Base-by-base conservation (phyloP, 1,284 basidiomycete genomes). In the Trichosporon sp. region DNA sequence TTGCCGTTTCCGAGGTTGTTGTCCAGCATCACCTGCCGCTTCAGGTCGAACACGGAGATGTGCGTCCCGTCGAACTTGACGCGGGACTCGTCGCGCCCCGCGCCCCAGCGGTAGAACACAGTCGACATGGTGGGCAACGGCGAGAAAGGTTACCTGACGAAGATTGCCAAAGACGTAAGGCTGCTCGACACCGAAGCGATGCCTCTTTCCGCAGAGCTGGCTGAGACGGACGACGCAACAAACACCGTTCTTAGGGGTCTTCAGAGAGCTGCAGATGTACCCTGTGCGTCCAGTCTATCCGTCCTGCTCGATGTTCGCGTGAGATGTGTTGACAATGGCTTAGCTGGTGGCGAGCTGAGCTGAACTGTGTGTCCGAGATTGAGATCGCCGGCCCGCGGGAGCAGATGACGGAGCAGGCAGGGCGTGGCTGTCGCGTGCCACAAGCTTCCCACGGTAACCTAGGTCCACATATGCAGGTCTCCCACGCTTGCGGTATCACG, bases 31-130 rank as follows among this genome's bases (percentile, higher is more conserved):
- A 99, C 93, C 85, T 99, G 96, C 85, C 91, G 92, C 86, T 99
- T 99, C 82, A 99, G 87, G 84, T 99, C 97, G 87, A 98, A 99
- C 74, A 99, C 93, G 77, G 94, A 95, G 81, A 99, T 98, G 74
- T 94, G 93, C 73, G 96, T 98, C 77, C 96, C 96, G 82, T 99
- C 96, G 85, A 99, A 98, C 69, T 93, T 91, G 83, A 98, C 90
- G 80, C 94, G 88, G 72, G 93, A 95, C 84, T 98, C 95, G 84
- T 94, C 91, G 86, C 88, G 92, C 81, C 94, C 92, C 73, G 95
- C 95, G 83, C 90, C 93, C 90, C 98, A 99, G 84, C 92, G 93
- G 89, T 98, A 99, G 86, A 97, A 98, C 79, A 99, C 94, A 82
- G 91, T 93, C 78, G 93, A 95, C 93, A 95, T 96, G 74, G 68